Percentiles rank a stretch among this genome's conserved stretches.
Conservation (phyloP, 331 rosid species). For the Rhamnella rubrinervis region DNA sequence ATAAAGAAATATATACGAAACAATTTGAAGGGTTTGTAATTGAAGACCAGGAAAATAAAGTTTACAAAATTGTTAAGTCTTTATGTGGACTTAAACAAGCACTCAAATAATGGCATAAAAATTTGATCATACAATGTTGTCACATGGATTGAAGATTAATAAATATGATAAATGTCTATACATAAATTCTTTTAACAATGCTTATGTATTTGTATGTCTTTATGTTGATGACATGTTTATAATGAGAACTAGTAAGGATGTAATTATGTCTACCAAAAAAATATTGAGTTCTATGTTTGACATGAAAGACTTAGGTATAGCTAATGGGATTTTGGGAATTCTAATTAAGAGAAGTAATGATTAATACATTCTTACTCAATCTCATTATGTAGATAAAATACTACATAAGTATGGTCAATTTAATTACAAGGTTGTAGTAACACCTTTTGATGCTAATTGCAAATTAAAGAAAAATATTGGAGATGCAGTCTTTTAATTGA, state of each 20-base stretch:
- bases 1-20: neutral
- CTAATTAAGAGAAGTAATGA: neutral
- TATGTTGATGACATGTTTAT: neutral
- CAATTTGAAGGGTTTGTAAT: neutral
- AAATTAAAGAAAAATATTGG: neutral
- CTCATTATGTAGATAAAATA: neutral
- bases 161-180: neutral
- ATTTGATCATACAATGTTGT: neutral
- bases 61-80: neutral
- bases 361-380: neutral
- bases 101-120: neutral
- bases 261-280: too few relatives aligned
- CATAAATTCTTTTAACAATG: too few relatives aligned
- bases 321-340: neutral
- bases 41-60: neutral
- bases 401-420: neutral
- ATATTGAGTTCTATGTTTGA: too few relatives aligned
- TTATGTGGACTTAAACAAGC: neutral
- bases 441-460: neutral
- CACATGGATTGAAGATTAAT: neutral
- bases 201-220: too few relatives aligned
- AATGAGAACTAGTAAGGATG: neutral
- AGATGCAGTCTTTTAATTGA: neutral
- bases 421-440: neutral
- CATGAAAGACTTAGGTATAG: neutral